Evolutionary conservation across 441 rosid genomes (phyloP).

Genomic region (Gossypium davidsonii): DNA sequence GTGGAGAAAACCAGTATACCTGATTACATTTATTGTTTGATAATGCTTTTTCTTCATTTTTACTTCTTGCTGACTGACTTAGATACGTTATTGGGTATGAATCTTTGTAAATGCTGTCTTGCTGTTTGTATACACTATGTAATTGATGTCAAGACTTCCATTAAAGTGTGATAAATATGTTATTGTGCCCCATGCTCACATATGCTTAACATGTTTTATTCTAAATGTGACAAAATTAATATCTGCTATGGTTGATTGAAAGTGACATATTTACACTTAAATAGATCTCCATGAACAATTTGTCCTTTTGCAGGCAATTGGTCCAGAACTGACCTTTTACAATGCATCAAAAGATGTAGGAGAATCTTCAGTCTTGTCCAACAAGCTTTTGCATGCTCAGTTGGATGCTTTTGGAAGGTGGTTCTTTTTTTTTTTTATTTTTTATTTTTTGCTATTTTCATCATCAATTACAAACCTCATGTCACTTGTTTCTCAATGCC

Average conservation of each 20-base stretch:
- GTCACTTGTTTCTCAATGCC: background rate
- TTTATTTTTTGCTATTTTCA: background rate
- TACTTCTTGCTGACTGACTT: background rate
- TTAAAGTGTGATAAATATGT: background rate
- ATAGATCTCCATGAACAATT: slow-evolving; percentile 14
- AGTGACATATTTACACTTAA: slow-evolving; percentile 10
- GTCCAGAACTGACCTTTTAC: slow-evolving; percentile 94
- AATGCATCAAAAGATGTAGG: slow-evolving; percentile 69
- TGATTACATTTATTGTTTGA: background rate
- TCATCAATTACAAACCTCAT: background rate
- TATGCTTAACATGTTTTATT: slow-evolving; percentile 3
- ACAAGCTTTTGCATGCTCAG: slow-evolving; percentile 88
- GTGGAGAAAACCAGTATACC: background rate
- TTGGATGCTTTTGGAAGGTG: slow-evolving; percentile 86
- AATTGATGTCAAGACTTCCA: background rate
- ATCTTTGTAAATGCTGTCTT: background rate
- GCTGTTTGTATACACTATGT: background rate
- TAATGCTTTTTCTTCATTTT: background rate
- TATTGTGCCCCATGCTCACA: background rate
- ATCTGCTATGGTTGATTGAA: background rate
- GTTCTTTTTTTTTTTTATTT: slow-evolving; percentile 5
- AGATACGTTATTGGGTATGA: background rate
- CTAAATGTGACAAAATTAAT: background rate
- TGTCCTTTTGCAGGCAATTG: slow-evolving; percentile 66
- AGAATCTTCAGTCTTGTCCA: slow-evolving; percentile 61